Base-by-base conservation (phyloP, 2,329 filamentous ascomycete species). In the Thielaviopsis populi region DNA sequence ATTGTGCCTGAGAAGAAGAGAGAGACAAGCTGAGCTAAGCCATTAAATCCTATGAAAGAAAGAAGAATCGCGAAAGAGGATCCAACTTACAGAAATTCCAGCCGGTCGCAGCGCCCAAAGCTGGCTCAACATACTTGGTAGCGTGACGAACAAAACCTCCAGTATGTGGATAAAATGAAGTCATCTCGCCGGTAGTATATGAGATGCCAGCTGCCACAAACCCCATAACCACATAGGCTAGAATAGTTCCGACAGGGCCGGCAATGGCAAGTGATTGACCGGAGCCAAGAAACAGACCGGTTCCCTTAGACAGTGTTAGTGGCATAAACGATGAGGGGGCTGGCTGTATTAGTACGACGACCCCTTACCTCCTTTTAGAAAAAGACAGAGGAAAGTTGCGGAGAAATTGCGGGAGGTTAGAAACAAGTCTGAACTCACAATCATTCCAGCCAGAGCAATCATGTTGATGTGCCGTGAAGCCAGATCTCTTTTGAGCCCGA, bases 141-240 rank as follows among this genome's bases (percentile, higher is more conserved):
- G 71, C 71, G 37, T 72, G 72, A 0, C 71, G 70, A 15, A 66
- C 64, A 59, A 73, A 72, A 0, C 70, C 69, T 58, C 71, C 70
- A 19, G 70, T 68, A 59, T 69, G 69, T 0, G 71, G 71, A 2
- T 72, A 54, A 15, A 69, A 69, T 0, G 71, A 66, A 0, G 70
- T 69, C 69, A 73, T 72, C 65, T 75, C 73, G 15, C 73, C 73
- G 17, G 75, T 68, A 8, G 71, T 72, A 17, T 74, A 73, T 77
- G 83, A 83, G 69, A 83, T 79, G n/a, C 78, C 78, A 71, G 77
- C 83, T 30, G 83, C 78, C 59, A 82, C 76, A 3, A 77, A 69
- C 63, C 74, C 76, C 68, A 80, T 68, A 69, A 80, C 46, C 15
- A 72, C 59, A 62, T 77, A 78, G 4, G 72, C 73, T 59, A 78